Evolutionary conservation across 2,329 filamentous ascomycete genomes (phyloP).

Genomic region (Colletotrichum musicola): DNA sequence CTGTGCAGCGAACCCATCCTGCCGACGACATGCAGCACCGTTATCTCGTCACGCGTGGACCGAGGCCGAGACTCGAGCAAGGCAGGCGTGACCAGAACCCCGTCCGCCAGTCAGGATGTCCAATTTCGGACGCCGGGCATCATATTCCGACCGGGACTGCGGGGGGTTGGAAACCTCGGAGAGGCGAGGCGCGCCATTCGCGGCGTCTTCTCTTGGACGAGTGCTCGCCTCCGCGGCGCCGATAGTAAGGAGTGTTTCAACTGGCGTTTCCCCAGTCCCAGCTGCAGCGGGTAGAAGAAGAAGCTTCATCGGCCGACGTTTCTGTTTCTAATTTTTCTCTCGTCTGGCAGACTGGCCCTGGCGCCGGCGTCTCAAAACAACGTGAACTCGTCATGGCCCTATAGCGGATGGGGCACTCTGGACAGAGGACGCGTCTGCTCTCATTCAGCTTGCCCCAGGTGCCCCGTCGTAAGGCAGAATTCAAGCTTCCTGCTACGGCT

Average conservation of each 20-base stretch:
- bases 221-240: background rate
- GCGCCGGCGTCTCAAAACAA: constrained; percentile 28
- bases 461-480: constrained; percentile 36
- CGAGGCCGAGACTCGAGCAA: constrained; percentile 11
- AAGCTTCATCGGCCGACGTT: constrained; percentile 6
- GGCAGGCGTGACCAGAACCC: constrained; percentile 3
- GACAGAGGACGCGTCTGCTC: constrained; percentile 27
- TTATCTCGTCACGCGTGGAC: constrained; percentile 28
- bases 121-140: background rate
- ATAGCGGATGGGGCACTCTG: constrained; percentile 15
- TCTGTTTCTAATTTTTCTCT: constrained; percentile 6
- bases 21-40: constrained; percentile 26
- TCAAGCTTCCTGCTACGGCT: constrained; percentile 29
- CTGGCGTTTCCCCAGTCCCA: constrained; percentile 17
- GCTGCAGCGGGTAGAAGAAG: constrained; percentile 5
- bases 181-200: constrained; percentile 2
- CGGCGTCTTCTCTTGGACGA: background rate
- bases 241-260: constrained; percentile 25
- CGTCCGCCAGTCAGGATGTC: background rate
- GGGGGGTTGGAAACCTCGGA: background rate
- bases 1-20: background rate
- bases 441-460: constrained; percentile 32
- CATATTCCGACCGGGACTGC: background rate
- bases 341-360: background rate
- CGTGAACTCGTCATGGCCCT: constrained; percentile 28